These are phyloP conservation scores for Hemisphaericaspora xylanilytica DNA, from an alignment of 1,139 yeast species.

Conservation along the genomic window DNA sequence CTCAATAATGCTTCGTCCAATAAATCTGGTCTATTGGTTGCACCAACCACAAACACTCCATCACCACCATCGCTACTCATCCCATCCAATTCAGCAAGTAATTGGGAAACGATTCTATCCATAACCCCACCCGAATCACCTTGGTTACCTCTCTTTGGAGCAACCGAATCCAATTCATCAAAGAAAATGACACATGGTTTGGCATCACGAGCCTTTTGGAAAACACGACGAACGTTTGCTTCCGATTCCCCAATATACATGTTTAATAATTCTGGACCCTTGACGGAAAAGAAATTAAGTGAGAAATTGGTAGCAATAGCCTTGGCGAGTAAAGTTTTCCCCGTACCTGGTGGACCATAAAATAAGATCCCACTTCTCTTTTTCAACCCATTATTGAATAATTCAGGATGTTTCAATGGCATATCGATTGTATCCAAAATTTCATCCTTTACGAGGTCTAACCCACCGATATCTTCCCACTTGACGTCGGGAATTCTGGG, in stretches of 20 bases:
- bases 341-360: conserved; percentile 98
- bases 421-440: conserved; percentile 92
- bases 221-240: conserved; percentile 91
- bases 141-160: conserved; percentile 96
- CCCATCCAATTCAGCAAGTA: conserved; percentile 92
- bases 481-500: conserved; percentile 92
- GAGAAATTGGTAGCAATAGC: conserved; percentile 96
- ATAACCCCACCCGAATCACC: conserved; percentile 98
- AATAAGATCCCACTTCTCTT: conserved; percentile 91
- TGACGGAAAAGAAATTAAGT: conserved; percentile 88
- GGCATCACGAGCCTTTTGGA: conserved; percentile 92
- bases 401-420: conserved; percentile 91
- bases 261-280: conserved; percentile 91
- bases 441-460: conserved; percentile 85
- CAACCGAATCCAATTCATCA: conserved; percentile 96
- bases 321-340: conserved; percentile 90
- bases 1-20: conserved; percentile 89
- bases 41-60: conserved; percentile 96
- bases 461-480: conserved; percentile 95
- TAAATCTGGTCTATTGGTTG: conserved; percentile 93
- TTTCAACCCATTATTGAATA: conserved; percentile 83
- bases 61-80: conserved; percentile 76
- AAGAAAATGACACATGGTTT: conserved; percentile 96
- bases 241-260: conserved; percentile 99
- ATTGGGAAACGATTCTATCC: conserved; percentile 96